Base-by-base conservation (phyloP, 176 grass and related monocot genomes). In the Raddia guianensis region DNA sequence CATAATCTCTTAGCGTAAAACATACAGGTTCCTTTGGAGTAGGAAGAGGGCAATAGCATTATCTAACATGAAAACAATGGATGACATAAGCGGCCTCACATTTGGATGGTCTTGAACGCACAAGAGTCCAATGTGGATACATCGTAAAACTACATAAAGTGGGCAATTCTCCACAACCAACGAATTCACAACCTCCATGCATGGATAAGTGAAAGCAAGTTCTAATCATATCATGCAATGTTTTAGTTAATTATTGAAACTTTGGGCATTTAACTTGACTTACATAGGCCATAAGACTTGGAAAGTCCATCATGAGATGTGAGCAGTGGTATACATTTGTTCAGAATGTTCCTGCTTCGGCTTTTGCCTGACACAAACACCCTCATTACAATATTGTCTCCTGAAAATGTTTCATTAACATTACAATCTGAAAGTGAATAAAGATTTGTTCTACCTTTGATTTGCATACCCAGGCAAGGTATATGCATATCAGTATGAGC, bases 1-100 rank as follows among this genome's bases (percentile, higher is more conserved):
- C 5, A 9, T 18, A 18, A 58, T 80, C 53, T 10, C 78, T 60
- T 65, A 11, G 51, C 10, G 61, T 47, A 70, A 86, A 89, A 78
- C 71, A 91, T 35, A 73, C 21, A 1, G 74, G 74, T 15, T 74
- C 56, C 16, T 12, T 84, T 47, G 86, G 87, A 65, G 61, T n/a
- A 20, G 85, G 65, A 35, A 91, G 70, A 1, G 27, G 10, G 59
- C 64, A 16, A 27, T 27, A 27, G 27, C 27, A 27, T 27, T 27
- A 27, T 27, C 27, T 21, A 91, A 62, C 89, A 94, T 84, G 76
- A 50, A 86, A 37, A 91, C 74, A 20, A 69, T 60, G 20, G 56
- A 74, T 63, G 88, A 86, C 80, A 94, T 94, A 1, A 62, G 77
- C 49, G 91, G 91, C 75, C 91, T 89, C 44, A 35, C 83, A 42